phyloP scores from a whole-genome alignment of 1,284 basidiomycete species.

The Tylopilus orsonianus region DNA sequence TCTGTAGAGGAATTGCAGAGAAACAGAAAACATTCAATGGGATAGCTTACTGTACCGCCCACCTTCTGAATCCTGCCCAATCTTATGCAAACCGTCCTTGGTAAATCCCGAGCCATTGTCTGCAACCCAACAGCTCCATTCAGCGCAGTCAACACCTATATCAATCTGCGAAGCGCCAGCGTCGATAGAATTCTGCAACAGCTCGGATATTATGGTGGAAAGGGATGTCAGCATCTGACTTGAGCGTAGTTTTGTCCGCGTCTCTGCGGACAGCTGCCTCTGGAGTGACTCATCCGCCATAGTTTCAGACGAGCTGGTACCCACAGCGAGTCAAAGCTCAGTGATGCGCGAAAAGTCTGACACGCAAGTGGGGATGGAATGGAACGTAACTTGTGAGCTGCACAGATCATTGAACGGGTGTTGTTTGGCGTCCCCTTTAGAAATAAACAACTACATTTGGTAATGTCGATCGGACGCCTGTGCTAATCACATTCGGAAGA shows the following conservation, averaged over 20 bases:
- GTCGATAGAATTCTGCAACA: constrained; percentile 83
- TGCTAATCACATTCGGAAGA: constrained; percentile 78
- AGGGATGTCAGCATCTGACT: constrained; percentile 81
- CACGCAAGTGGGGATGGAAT: background rate
- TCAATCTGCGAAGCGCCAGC: constrained; percentile 62
- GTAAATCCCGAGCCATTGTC: constrained; percentile 82
- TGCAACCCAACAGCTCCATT: constrained; percentile 79
- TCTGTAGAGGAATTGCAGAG: constrained; percentile 37
- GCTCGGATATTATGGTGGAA: constrained; percentile 75
- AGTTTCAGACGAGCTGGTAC: background rate
- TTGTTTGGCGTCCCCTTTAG: constrained; percentile 25
- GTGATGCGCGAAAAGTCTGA: background rate
- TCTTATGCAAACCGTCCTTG: constrained; percentile 51
- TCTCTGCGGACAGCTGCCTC: constrained; percentile 47
- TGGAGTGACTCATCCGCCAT: constrained; percentile 26
- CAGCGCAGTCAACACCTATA: constrained; percentile 62
- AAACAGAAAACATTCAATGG: background rate
- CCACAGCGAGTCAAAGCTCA: background rate
- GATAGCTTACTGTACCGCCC: constrained; percentile 64
- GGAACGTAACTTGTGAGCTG: background rate
- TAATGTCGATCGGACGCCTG: constrained; percentile 22
- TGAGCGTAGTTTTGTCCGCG: constrained; percentile 72
- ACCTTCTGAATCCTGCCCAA: constrained; percentile 51
- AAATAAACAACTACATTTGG: constrained; percentile 32
- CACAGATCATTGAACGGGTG: background rate